Conservation (phyloP, 1,284 basidiomycete species). For the Ceratobasidium sp. region DNA sequence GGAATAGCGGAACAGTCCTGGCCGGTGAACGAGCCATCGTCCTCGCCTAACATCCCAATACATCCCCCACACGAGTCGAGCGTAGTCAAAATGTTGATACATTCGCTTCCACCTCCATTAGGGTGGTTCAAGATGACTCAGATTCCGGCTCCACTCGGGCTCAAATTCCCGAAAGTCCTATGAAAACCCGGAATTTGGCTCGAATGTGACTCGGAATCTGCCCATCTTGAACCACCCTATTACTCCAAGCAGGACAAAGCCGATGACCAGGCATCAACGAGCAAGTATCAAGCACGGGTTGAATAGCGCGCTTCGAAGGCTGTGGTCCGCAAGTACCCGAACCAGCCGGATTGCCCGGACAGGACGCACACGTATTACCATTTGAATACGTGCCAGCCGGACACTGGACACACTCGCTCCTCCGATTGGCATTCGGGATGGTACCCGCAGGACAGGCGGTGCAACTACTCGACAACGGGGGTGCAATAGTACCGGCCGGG, state of each 20-base stretch:
- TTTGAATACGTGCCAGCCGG: slow-evolving; percentile 2
- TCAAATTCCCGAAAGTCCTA: too few species aligned
- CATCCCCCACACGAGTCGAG: slow-evolving; percentile 38
- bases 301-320: slow-evolving; percentile 9
- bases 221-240: too few species aligned
- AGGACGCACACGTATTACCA: not conserved
- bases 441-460: not conserved
- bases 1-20: slow-evolving; percentile 11
- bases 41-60: not conserved
- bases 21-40: not conserved
- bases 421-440: too few species aligned
- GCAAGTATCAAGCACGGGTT: not conserved
- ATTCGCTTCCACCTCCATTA: slow-evolving; percentile 7
- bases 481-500: slow-evolving; percentile 6
- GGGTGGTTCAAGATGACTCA: too few species aligned
- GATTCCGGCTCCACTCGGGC: too few species aligned
- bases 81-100: slow-evolving; percentile 4
- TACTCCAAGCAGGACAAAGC: not conserved
- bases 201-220: too few species aligned
- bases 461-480: not conserved
- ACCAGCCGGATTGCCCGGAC: not conserved
- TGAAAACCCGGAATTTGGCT: too few species aligned
- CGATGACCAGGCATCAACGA: not conserved
- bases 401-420: not conserved
- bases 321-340: slow-evolving; percentile 14